Evolutionary conservation across 2,329 filamentous ascomycete genomes (phyloP).

Genomic region (Pseudogymnoascus destructans): DNA sequence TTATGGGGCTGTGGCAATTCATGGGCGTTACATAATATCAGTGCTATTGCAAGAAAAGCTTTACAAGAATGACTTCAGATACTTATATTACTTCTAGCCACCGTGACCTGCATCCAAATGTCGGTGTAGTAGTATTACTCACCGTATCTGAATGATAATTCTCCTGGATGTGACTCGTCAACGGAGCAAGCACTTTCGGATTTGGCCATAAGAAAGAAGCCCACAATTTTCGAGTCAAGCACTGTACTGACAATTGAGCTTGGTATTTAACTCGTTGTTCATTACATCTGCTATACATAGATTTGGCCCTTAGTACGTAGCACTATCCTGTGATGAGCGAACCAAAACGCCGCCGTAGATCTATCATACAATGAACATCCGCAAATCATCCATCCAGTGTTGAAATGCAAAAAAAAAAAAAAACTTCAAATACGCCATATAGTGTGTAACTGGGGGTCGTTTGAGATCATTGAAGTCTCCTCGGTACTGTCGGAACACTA

Average conservation of each 20-base stretch:
- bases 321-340: not conserved
- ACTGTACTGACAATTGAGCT: not conserved
- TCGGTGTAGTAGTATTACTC: not conserved
- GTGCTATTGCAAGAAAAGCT: constrained; percentile 18
- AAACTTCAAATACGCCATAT: constrained; percentile 8
- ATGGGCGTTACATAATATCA: constrained; percentile 22
- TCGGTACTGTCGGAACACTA: constrained; percentile 22
- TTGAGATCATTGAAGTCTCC: not conserved
- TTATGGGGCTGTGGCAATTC: constrained; percentile 20
- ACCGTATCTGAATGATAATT: not conserved
- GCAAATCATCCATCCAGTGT: not conserved
- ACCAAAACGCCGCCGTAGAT: not conserved
- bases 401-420: constrained; percentile 1
- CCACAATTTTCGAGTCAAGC: not conserved
- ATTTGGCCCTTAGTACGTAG: not conserved
- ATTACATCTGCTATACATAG: constrained; percentile 3
- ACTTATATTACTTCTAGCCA: constrained; percentile 1
- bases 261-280: constrained; percentile 3
- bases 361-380: constrained; percentile 1
- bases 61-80: constrained; percentile 18
- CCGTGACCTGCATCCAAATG: not conserved
- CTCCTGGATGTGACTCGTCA: not conserved
- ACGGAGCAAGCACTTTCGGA: not conserved
- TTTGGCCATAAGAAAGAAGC: not conserved
- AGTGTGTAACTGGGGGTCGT: constrained; percentile 4